Evolutionary conservation across 495 filamentous ascomycete species (phyloP).

Genomic region (Neurospora sp.): DNA sequence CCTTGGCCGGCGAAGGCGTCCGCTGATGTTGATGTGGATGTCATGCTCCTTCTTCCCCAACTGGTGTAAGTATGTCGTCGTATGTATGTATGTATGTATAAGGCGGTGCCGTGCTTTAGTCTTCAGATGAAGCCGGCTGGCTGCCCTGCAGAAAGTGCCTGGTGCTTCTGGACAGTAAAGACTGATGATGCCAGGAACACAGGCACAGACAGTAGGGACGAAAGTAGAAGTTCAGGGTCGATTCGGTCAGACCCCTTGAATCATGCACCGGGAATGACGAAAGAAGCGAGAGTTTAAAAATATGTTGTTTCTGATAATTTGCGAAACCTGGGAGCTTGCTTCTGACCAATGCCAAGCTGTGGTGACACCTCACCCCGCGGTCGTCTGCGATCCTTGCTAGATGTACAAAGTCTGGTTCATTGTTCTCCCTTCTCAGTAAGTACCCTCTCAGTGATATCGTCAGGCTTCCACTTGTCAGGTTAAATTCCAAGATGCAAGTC

Average conservation of each 20-base stretch:
- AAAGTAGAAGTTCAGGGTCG: not conserved
- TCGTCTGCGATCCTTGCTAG: not conserved
- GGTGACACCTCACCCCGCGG: not conserved
- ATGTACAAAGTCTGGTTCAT: not conserved
- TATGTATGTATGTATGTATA: not conserved
- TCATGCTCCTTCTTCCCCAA: not conserved
- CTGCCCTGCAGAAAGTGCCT: not conserved
- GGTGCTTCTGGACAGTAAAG: not conserved
- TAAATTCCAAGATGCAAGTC: not conserved
- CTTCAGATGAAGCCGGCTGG: not conserved
- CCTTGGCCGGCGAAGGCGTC: conserved; percentile 13
- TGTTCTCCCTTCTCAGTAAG: not conserved
- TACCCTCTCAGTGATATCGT: not conserved
- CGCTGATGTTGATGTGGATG: conserved; percentile 17
- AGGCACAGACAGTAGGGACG: not conserved
- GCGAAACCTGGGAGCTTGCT: not conserved
- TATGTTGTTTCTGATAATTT: not conserved
- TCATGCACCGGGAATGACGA: not conserved
- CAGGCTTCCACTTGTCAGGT: not conserved
- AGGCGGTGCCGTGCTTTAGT: not conserved
- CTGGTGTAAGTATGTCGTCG: not conserved
- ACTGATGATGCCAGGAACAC: not conserved
- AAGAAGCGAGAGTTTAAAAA: not conserved
- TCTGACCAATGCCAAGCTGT: not conserved
- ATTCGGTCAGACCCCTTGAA: not conserved